Percentiles rank a stretch among this genome's conserved stretches.
These are phyloP conservation scores for Coemansia reversa DNA, from an alignment of 192 early-diverging fungal genomes.

Conservation along the genomic window DNA sequence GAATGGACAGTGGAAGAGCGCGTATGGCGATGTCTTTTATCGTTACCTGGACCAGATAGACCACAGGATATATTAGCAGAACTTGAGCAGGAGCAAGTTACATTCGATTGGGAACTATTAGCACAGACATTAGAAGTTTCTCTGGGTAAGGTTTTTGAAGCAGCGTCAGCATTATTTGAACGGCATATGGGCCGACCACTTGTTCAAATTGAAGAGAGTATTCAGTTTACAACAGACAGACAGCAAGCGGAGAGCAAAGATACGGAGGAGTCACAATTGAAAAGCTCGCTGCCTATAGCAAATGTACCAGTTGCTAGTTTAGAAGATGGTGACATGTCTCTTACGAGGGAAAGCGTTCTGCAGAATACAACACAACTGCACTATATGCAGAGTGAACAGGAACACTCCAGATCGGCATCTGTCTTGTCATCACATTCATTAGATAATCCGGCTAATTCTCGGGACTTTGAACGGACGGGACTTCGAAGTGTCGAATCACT, in stretches of 20 bases:
- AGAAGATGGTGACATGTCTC: too few relatives aligned
- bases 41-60: constrained; percentile 26
- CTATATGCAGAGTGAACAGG: too few relatives aligned
- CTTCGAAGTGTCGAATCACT: constrained; percentile 47
- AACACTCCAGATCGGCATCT: too few relatives aligned
- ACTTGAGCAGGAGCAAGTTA: constrained; percentile 51
- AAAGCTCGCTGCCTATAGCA: neutral
- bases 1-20: constrained; percentile 26
- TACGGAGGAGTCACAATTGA: neutral
- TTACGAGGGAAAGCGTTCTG: neutral
- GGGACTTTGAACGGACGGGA: constrained; percentile 27
- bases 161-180: constrained; percentile 32
- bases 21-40: constrained; percentile 44
- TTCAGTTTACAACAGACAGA: constrained; percentile 5
- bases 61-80: constrained; percentile 45
- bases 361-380: neutral
- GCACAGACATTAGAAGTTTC: constrained; percentile 27
- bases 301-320: too few relatives aligned
- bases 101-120: constrained; percentile 53
- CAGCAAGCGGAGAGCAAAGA: neutral
- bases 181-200: constrained; percentile 39
- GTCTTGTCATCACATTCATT: constrained; percentile 13
- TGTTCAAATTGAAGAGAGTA: constrained; percentile 20
- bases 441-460: constrained; percentile 18
- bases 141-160: constrained; percentile 32